These are phyloP conservation scores for Cerioporus squamosus DNA, from an alignment of 1,284 basidiomycete genomes.

Conservation along the genomic window DNA sequence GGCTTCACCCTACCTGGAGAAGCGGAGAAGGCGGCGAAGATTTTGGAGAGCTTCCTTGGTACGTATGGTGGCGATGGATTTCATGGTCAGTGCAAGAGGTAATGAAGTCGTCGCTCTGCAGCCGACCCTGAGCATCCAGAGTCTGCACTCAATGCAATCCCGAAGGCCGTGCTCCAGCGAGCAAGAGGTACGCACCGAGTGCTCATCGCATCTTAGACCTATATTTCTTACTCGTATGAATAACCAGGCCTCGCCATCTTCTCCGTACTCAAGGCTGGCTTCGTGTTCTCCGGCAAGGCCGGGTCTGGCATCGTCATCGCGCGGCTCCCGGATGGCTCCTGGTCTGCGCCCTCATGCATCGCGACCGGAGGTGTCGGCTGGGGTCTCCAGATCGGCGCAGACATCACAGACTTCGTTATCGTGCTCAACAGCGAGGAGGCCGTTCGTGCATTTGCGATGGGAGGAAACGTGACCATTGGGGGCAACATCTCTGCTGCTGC, in stretches of 20 bases:
- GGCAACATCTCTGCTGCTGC: conserved; percentile 85
- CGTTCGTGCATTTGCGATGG: conserved; percentile 92
- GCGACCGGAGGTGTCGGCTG: conserved; percentile 97
- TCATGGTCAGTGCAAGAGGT: background rate
- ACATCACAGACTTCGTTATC: conserved; percentile 87
- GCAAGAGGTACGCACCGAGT: conserved; percentile 71
- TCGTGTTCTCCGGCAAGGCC: conserved; percentile 95
- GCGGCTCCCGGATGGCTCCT: conserved; percentile 93
- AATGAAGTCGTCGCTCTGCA: conserved; percentile 34
- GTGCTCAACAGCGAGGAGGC: conserved; percentile 98
- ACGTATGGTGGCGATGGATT: conserved; percentile 30
- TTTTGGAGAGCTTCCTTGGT: conserved; percentile 90
- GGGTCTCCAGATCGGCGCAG: conserved; percentile 96
- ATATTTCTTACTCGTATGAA: background rate
- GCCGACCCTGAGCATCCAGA: conserved; percentile 90
- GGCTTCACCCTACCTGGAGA: conserved; percentile 87
- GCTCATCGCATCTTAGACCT: background rate
- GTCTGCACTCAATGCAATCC: conserved; percentile 94
- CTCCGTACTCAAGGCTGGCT: conserved; percentile 93
- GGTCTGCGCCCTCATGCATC: conserved; percentile 97
- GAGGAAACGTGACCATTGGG: conserved; percentile 96
- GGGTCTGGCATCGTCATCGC: conserved; percentile 96
- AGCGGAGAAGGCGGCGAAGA: conserved; percentile 91
- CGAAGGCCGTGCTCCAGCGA: conserved; percentile 89
- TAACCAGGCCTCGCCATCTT: conserved; percentile 88